Conservation (phyloP, 495 filamentous ascomycete species). For the Jackrogersella minutella region DNA sequence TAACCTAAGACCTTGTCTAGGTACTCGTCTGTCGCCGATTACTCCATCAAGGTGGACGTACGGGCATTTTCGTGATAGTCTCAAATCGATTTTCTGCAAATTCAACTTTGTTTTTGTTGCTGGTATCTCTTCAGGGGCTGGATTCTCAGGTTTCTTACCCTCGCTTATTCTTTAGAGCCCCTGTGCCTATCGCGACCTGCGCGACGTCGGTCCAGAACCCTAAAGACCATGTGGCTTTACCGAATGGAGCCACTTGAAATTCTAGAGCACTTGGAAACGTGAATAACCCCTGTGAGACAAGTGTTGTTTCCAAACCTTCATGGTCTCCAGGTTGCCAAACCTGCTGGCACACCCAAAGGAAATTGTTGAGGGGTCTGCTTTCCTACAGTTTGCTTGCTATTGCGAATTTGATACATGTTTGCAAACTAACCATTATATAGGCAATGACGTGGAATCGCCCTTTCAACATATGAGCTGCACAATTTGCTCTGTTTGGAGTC, state of each 20-base stretch:
- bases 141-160: neutral
- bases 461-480: neutral
- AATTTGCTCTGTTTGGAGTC: neutral
- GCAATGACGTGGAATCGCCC: constrained; percentile 2
- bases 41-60: constrained; percentile 13
- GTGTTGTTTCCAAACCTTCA: constrained; percentile 26
- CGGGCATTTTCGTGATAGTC: constrained; percentile 1
- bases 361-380: constrained; percentile 16
- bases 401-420: neutral
- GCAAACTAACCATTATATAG: neutral
- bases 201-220: neutral
- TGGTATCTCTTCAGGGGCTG: constrained; percentile 5
- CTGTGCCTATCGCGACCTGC: too few relatives aligned
- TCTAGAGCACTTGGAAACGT: neutral
- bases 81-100: constrained; percentile 1
- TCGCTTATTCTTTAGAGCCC: neutral
- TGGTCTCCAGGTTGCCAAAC: constrained; percentile 13
- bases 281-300: constrained; percentile 32
- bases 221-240: constrained; percentile 2
- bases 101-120: neutral
- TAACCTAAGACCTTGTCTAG: neutral
- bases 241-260: constrained; percentile 11
- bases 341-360: constrained; percentile 6
- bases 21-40: neutral
- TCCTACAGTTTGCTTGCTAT: constrained; percentile 2